These are phyloP conservation scores for Bromus sterilis DNA, from an alignment of 176 grass and related monocot genomes.

Conservation along the genomic window DNA sequence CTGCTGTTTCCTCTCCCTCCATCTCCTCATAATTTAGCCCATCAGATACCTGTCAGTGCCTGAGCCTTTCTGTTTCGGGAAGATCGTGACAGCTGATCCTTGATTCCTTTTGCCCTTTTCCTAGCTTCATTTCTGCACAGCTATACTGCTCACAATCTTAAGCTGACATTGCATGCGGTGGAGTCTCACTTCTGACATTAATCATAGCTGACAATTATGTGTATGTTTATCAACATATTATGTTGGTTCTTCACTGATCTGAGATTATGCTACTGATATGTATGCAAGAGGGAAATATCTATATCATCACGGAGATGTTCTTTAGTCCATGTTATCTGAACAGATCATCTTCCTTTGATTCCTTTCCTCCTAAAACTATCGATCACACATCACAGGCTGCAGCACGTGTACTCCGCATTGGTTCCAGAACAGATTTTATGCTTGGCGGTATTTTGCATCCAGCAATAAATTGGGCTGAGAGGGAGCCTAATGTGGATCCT, in stretches of 20 bases:
- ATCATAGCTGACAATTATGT: constrained; percentile 4
- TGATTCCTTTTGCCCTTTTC: background rate
- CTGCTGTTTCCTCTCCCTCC: background rate
- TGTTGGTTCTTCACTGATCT: constrained; percentile 27
- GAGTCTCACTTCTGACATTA: constrained; percentile 9
- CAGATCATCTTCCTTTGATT: constrained; percentile 35
- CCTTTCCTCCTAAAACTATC: constrained; percentile 40
- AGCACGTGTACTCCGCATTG: constrained; percentile 50
- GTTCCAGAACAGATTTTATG: constrained; percentile 71
- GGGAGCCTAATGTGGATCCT: constrained; percentile 50
- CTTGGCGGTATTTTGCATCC: constrained; percentile 79
- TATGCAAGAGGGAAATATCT: constrained; percentile 24
- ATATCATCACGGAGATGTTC: constrained; percentile 33
- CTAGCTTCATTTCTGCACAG: background rate
- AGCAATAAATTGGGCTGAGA: constrained; percentile 75
- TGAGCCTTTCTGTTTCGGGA: background rate
- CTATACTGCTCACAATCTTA: background rate
- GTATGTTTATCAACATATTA: constrained; percentile 7
- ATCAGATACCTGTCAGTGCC: background rate
- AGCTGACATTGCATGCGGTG: background rate
- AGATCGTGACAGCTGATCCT: background rate
- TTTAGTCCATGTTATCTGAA: constrained; percentile 25
- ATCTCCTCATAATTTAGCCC: background rate
- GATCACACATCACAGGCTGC: constrained; percentile 93
- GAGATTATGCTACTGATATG: constrained; percentile 17